Percentiles rank a stretch among this genome's conserved stretches.
Conservation (phyloP, 257 asterid species). For the Handroanthus guayacan region DNA sequence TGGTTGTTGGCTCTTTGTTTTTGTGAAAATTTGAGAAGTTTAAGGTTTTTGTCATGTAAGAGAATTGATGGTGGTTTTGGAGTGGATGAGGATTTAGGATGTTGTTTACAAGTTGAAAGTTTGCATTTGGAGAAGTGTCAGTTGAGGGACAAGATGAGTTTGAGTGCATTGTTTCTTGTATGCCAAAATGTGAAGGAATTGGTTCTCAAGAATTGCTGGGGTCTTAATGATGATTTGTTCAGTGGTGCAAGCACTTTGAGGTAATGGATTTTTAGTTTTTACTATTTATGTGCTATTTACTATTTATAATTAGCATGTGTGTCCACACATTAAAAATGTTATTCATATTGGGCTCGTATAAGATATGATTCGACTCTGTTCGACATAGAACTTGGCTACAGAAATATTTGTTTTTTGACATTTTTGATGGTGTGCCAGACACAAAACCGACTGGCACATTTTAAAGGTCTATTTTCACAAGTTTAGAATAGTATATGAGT, state of each 20-base stretch:
- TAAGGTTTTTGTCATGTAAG: slow-evolving; percentile 66
- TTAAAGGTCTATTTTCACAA: too few relatives aligned
- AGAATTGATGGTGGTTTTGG: slow-evolving; percentile 52
- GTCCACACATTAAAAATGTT: too few relatives aligned
- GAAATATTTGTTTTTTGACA: background rate
- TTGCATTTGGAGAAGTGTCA: slow-evolving; percentile 75
- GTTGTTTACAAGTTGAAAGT: slow-evolving; percentile 58
- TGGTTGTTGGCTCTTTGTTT: slow-evolving; percentile 74
- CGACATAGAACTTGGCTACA: too few relatives aligned
- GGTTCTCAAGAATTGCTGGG: slow-evolving; percentile 62
- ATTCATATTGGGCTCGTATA: too few relatives aligned
- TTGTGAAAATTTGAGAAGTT: slow-evolving; percentile 62
- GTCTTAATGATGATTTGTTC: slow-evolving; percentile 63
- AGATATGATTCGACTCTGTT: too few relatives aligned
- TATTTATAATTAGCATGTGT: too few relatives aligned
- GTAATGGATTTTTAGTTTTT: slow-evolving; percentile 36
- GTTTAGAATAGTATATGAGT: too few relatives aligned
- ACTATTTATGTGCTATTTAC: background rate
- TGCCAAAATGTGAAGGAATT: slow-evolving; percentile 60
- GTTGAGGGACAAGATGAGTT: slow-evolving; percentile 52
- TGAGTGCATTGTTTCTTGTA: slow-evolving; percentile 57
- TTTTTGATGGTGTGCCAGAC: background rate
- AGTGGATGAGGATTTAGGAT: slow-evolving; percentile 52
- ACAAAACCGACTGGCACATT: too few relatives aligned
- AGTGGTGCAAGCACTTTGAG: slow-evolving; percentile 54